These are phyloP conservation scores for Flaveria trinervia DNA, from an alignment of 129 eudicot species.

Conservation along the genomic window DNA sequence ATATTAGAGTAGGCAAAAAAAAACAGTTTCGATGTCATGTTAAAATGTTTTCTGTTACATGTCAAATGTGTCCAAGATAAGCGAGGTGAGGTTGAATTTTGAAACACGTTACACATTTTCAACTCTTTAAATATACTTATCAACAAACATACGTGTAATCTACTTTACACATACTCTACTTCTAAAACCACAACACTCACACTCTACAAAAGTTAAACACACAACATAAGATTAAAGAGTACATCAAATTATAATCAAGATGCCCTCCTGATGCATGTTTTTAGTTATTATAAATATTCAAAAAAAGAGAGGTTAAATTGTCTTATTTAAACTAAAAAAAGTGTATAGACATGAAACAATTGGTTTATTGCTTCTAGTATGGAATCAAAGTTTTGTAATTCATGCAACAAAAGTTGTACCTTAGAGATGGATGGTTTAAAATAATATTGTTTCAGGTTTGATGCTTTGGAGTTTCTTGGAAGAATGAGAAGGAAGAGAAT, in stretches of 20 bases:
- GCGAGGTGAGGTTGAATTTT: background rate
- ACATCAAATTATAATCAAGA: too few species aligned
- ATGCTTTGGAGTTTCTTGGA: conserved; percentile 85
- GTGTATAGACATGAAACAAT: background rate
- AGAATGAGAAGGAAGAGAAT: conserved; percentile 84
- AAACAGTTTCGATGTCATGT: background rate
- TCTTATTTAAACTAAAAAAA: background rate
- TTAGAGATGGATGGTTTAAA: background rate
- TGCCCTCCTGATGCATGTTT: too few species aligned
- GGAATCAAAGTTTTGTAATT: background rate
- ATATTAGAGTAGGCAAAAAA: background rate
- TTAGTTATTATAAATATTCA: too few species aligned
- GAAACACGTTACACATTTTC: too few species aligned
- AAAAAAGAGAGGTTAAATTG: too few species aligned
- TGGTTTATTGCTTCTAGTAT: background rate
- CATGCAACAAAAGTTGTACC: conserved; percentile 1
- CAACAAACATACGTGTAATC: too few species aligned
- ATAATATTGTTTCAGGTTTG: conserved; percentile 52
- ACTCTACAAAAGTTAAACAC: too few species aligned
- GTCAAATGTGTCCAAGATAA: background rate
- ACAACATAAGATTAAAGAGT: too few species aligned
- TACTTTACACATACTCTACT: too few species aligned
- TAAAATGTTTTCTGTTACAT: background rate
- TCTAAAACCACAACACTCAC: too few species aligned
- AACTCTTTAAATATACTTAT: too few species aligned